A percentile compares a stretch with the other conserved stretches of the same genome.
phyloP scores from a whole-genome alignment of 805 yeast genomes.

The Groenewaldozyma salmanticensis region DNA sequence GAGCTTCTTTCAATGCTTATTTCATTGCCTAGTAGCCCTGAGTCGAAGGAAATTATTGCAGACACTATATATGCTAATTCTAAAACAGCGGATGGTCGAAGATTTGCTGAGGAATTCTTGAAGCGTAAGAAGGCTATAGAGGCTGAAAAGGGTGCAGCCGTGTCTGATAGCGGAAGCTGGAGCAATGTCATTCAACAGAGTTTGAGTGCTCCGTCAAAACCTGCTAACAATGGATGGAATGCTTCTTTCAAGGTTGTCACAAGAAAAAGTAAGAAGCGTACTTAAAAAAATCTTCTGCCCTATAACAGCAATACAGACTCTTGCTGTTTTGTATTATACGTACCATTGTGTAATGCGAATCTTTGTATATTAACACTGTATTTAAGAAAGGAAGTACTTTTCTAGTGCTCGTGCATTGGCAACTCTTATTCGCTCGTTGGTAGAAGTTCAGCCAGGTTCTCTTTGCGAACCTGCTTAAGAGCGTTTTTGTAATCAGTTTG shows the following conservation, averaged over 20 bases:
- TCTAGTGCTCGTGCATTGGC: too few relatives aligned
- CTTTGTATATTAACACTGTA: too few relatives aligned
- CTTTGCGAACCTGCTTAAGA: constrained; percentile 10
- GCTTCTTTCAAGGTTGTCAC: constrained; percentile 51
- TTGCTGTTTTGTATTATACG: too few relatives aligned
- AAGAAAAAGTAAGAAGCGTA: constrained; percentile 44
- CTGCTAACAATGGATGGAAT: constrained; percentile 29
- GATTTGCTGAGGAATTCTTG: constrained; percentile 85
- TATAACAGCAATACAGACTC: too few relatives aligned
- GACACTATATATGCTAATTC: constrained; percentile 87
- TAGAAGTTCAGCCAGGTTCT: constrained; percentile 7
- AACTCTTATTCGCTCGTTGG: background rate
- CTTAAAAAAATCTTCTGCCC: background rate
- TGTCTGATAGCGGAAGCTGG: constrained; percentile 44
- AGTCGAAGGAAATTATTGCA: constrained; percentile 75
- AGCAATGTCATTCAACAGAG: constrained; percentile 37
- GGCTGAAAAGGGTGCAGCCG: constrained; percentile 39
- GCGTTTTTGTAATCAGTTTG: constrained; percentile 16
- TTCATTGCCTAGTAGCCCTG: constrained; percentile 66
- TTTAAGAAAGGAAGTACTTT: too few relatives aligned
- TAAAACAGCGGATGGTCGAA: constrained; percentile 85
- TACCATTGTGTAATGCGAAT: too few relatives aligned
- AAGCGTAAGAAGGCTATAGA: constrained; percentile 71
- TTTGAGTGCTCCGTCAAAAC: constrained; percentile 20
- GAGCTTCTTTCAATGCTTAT: constrained; percentile 74